Evolutionary conservation across 2,329 filamentous ascomycete genomes (phyloP).

Genomic region (Fulvia fulva): DNA sequence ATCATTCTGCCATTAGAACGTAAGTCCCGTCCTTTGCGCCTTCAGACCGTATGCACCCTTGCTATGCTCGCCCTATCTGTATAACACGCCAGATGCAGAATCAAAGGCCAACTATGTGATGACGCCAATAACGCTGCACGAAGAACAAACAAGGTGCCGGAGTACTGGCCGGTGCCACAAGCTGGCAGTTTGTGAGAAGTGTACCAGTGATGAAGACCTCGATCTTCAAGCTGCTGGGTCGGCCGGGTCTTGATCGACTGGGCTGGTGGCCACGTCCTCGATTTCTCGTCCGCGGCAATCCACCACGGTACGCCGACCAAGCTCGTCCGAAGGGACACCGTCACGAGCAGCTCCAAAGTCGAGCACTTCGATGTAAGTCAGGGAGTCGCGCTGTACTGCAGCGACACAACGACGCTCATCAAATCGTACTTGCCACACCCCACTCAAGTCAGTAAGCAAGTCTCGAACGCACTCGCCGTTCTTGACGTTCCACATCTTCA

Average conservation of each 20-base stretch:
- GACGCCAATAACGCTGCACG: background rate
- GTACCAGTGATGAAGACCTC: background rate
- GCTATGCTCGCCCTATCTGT: background rate
- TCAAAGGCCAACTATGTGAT: background rate
- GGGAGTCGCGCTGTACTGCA: conserved; percentile 84
- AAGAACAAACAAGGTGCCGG: no score
- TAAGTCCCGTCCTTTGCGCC: background rate
- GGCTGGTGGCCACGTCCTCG: conserved; percentile 28
- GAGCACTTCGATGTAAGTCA: conserved; percentile 96
- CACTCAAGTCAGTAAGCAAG: conserved; percentile 84
- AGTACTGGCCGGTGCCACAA: no score
- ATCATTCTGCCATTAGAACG: background rate
- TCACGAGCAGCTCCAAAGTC: conserved; percentile 95
- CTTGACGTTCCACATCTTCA: conserved; percentile 98
- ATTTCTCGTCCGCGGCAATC: conserved; percentile 36
- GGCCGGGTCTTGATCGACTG: background rate
- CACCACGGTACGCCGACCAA: conserved; percentile 69
- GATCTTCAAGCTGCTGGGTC: background rate
- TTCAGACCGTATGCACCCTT: background rate
- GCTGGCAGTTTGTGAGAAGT: no score
- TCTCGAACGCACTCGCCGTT: conserved; percentile 91
- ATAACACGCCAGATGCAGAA: background rate
- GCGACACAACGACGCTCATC: conserved; percentile 93
- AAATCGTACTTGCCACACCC: conserved; percentile 99
- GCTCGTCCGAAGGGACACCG: conserved; percentile 70